These are phyloP conservation scores for Hippophae rhamnoides DNA, from an alignment of 306 rosid genomes.

Conservation along the genomic window DNA sequence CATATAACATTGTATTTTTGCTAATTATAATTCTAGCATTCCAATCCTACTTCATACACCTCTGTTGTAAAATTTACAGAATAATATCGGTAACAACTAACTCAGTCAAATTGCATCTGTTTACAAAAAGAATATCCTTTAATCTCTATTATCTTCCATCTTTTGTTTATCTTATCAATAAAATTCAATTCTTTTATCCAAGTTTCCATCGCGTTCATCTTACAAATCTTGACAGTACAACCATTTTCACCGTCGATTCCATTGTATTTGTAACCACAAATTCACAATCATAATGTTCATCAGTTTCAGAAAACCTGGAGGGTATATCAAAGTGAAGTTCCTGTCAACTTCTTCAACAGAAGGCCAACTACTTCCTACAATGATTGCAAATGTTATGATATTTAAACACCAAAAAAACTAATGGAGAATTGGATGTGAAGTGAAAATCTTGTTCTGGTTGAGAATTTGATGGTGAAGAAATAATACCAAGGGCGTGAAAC, in stretches of 20 bases:
- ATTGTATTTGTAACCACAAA: constrained; percentile 1
- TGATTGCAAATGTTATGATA: constrained; percentile 21
- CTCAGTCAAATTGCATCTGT: neutral
- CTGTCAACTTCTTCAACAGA: constrained; percentile 9
- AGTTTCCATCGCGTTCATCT: constrained; percentile 17
- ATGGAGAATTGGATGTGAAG: constrained; percentile 17
- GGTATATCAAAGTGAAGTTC: neutral
- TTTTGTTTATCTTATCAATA: constrained; percentile 27
- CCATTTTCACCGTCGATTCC: constrained; percentile 8
- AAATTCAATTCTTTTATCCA: constrained; percentile 29
- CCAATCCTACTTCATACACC: no score
- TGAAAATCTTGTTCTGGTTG: neutral
- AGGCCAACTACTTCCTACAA: constrained; percentile 13
- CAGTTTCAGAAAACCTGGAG: constrained; percentile 4
- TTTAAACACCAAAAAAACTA: constrained; percentile 24
- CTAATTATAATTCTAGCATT: no score
- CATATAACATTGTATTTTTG: no score
- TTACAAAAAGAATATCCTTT: constrained; percentile 2
- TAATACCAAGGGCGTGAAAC: neutral
- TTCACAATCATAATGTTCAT: no score
- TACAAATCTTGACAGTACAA: constrained; percentile 8
- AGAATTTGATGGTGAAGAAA: constrained; percentile 6
- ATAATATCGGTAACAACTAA: no score
- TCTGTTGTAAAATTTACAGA: no score
- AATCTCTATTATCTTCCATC: constrained; percentile 27